These are phyloP conservation scores for Pochonia chlamydosporia DNA, from an alignment of 2,329 filamentous ascomycete genomes.

Conservation along the genomic window DNA sequence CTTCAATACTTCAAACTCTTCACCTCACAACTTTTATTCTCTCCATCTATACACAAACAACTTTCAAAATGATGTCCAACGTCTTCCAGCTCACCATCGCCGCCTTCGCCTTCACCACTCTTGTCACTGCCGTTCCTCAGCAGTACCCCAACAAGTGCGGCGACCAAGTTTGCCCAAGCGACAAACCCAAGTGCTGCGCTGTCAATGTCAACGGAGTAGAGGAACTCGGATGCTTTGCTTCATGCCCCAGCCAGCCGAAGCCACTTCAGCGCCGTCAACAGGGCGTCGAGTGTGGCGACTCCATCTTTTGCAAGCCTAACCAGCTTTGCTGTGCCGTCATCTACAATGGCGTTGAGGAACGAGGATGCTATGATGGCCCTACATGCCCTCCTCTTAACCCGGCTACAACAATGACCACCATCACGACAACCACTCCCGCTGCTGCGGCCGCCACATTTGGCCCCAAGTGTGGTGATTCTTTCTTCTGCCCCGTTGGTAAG, in stretches of 20 bases:
- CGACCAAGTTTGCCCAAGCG: neutral
- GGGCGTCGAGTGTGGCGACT: neutral
- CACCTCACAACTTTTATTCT: too few relatives aligned
- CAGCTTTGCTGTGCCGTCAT: neutral
- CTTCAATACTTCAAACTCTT: too few relatives aligned
- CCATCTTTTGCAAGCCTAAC: neutral
- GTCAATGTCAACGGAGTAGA: neutral
- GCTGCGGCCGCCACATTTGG: slow-evolving; percentile 3
- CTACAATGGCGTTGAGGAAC: neutral
- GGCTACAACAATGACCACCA: neutral
- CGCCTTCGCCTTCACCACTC: slow-evolving; percentile 6
- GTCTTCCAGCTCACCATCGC: neutral
- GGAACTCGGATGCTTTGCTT: slow-evolving; percentile 1
- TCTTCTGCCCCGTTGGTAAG: slow-evolving; percentile 10
- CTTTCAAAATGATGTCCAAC: neutral
- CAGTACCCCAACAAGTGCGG: slow-evolving; percentile 8
- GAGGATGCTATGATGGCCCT: neutral
- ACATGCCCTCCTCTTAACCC: neutral
- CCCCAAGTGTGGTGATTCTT: slow-evolving; percentile 10
- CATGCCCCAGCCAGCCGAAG: slow-evolving; percentile 4
- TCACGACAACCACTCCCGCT: neutral
- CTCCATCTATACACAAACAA: neutral
- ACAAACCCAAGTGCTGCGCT: neutral
- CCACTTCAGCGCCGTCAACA: slow-evolving; percentile 3
- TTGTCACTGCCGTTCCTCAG: slow-evolving; percentile 5